Base-by-base conservation (phyloP, 192 early-diverging fungal species). In the Gaertneriomyces sp. region DNA sequence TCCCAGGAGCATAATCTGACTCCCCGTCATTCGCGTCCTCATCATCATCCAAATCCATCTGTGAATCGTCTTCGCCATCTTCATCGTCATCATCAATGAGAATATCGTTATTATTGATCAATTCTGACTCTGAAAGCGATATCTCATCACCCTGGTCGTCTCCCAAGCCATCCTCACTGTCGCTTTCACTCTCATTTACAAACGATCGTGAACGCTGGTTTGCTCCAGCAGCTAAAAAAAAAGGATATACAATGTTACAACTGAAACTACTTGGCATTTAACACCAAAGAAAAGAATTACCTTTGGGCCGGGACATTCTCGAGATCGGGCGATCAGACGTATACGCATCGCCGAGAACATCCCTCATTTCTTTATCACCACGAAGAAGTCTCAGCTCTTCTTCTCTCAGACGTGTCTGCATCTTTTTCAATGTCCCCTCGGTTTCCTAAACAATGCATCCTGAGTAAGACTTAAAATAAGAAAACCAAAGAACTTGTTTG, bases 401-500 rank as follows among this genome's bases (percentile, higher is more conserved):
- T 70, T 84, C 79, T 11, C 76, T 53, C 6, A 84, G 66, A 17
- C 76, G 65, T 44, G 41, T 74, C 58, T 84, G 82, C 82, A 84
- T 81, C 40, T 68, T 58, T 53, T 76, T 78, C 11, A 83, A 59
- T 6, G 71, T 71, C 39, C 61, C 52, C 45, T 83, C 81, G 10
- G 78, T 80, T 66, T 83, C 77, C 72, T 77, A 42, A 40, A 39
- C 6, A 16, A 19, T 39, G 50, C 2, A 17, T n/a, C 17, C 14
- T 25, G 4, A 40, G 45, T 0, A 6, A 63, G 4, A 17, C n/a
- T 10, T 4, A 19, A 25, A 11, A n/a, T 5, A 16, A n/a, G 17
- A 44, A 54, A 69, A 19, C 4, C 14, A 40, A 38, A 0, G 9
- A 38, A 16, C 12, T 45, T 7, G 17, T 47, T 3, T 6, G 50